Conservation (phyloP, 2,329 filamentous ascomycete species). For the Diaporthe velutina region DNA sequence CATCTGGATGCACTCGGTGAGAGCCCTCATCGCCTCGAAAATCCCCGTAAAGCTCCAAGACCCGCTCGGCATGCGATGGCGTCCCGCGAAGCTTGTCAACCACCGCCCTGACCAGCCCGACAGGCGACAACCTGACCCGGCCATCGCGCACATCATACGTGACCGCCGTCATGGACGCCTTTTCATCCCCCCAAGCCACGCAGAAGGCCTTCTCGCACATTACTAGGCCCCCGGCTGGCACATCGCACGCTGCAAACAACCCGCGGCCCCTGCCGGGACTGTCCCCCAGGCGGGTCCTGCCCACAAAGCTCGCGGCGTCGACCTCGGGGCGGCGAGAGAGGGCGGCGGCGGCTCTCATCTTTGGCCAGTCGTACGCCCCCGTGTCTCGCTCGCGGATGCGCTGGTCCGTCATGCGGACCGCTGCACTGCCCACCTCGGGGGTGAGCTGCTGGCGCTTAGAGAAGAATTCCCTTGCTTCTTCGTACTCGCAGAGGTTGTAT, state of each 20-base stretch:
- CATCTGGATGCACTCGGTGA: too few relatives aligned
- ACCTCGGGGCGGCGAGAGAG: neutral
- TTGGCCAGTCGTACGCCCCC: neutral
- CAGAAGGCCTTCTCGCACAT: constrained; percentile 6
- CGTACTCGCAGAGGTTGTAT: neutral
- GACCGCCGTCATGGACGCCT: neutral
- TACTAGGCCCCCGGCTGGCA: neutral
- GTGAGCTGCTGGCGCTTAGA: neutral
- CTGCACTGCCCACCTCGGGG: neutral
- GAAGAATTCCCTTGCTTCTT: neutral
- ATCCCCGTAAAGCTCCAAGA: neutral
- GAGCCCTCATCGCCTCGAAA: neutral
- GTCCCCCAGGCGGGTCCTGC: neutral
- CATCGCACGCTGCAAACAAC: neutral
- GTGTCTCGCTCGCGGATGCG: constrained; percentile 3
- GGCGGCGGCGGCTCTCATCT: neutral
- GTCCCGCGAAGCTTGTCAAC: constrained; percentile 3
- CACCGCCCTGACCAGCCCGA: neutral
- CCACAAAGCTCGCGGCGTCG: neutral
- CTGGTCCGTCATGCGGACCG: neutral
- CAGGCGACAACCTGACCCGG: constrained; percentile 4
- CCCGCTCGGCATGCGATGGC: neutral
- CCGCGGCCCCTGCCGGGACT: neutral
- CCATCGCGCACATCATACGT: constrained; percentile 1
- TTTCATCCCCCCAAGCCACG: neutral